phyloP scores from a whole-genome alignment of 139 green algal species.

The Chloropicon primus region DNA sequence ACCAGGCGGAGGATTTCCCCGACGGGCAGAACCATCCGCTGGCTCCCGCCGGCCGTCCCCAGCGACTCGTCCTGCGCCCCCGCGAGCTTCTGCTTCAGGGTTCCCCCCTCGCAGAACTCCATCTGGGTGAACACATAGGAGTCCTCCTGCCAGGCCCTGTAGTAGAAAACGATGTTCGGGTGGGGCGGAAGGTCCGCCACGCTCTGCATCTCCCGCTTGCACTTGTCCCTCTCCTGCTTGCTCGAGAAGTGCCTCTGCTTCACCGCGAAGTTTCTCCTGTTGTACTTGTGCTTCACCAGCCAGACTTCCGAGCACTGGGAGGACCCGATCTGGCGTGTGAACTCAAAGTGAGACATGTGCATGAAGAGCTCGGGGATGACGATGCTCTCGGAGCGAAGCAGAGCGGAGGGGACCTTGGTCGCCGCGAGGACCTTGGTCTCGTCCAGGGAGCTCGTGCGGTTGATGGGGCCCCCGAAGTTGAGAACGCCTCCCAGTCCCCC shows the following conservation, averaged over 20 bases:
- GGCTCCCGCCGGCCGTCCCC: background rate
- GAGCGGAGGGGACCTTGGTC: conserved; percentile 14
- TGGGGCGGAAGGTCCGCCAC: conserved; percentile 44
- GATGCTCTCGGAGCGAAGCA: conserved; percentile 36
- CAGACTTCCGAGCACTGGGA: conserved; percentile 49
- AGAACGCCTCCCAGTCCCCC: background rate
- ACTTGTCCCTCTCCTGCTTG: conserved; percentile 17
- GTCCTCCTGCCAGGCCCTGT: conserved; percentile 64
- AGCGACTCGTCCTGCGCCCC: background rate
- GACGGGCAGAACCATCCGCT: conserved; percentile 12
- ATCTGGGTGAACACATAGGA: conserved; percentile 57
- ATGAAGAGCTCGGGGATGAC: conserved; percentile 42
- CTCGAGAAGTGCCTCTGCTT: conserved; percentile 28
- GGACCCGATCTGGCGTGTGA: conserved; percentile 35
- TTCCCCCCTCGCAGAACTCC: conserved; percentile 31
- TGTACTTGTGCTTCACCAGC: conserved; percentile 30
- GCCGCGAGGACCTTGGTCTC: conserved; percentile 45
- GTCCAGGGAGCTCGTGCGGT: conserved; percentile 16
- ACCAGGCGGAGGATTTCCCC: conserved; percentile 22
- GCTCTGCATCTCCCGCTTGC: conserved; percentile 47
- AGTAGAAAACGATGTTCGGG: conserved; percentile 54
- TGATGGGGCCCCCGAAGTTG: background rate
- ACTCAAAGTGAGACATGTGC: conserved; percentile 63
- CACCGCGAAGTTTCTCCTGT: conserved; percentile 36
- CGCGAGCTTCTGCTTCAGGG: conserved; percentile 16